Evolutionary conservation across 2,329 filamentous ascomycete genomes (phyloP).

Genomic region (Orbilia oligospora): DNA sequence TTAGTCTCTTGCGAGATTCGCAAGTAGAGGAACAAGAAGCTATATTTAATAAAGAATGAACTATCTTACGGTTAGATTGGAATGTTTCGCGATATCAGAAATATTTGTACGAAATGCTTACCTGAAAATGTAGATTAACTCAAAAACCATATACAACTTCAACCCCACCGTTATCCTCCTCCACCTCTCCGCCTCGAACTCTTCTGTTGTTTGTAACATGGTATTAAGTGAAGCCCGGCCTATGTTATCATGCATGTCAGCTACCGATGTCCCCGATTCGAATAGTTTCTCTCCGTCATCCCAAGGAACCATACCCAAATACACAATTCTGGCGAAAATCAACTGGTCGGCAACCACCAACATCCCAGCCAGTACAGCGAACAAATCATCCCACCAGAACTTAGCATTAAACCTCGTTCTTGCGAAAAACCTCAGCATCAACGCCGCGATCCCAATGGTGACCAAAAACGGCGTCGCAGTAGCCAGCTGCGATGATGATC

Average conservation of each 20-base stretch:
- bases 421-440: conserved; percentile 65
- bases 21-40: conserved; percentile 64
- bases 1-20: conserved; percentile 64
- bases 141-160: conserved; percentile 63
- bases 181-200: conserved; percentile 60
- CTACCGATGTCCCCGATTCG: not conserved
- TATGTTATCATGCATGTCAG: conserved; percentile 8
- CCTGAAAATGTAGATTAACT: conserved; percentile 62
- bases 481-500: conserved; percentile 62
- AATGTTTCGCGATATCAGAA: not conserved
- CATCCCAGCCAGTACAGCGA: conserved; percentile 62
- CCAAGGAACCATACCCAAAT: conserved; percentile 60
- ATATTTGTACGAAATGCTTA: too few species aligned
- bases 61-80: conserved; percentile 50
- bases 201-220: conserved; percentile 51
- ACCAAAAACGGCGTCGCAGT: conserved; percentile 64
- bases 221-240: conserved; percentile 61
- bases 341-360: conserved; percentile 63
- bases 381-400: conserved; percentile 66
- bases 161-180: conserved; percentile 62
- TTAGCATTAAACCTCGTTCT: conserved; percentile 64
- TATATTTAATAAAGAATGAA: conserved; percentile 63
- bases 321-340: conserved; percentile 62
- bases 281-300: not conserved
- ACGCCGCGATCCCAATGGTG: conserved; percentile 63